These are phyloP conservation scores for Bullera alba DNA, from an alignment of 768 basidiomycete species.

Conservation along the genomic window DNA sequence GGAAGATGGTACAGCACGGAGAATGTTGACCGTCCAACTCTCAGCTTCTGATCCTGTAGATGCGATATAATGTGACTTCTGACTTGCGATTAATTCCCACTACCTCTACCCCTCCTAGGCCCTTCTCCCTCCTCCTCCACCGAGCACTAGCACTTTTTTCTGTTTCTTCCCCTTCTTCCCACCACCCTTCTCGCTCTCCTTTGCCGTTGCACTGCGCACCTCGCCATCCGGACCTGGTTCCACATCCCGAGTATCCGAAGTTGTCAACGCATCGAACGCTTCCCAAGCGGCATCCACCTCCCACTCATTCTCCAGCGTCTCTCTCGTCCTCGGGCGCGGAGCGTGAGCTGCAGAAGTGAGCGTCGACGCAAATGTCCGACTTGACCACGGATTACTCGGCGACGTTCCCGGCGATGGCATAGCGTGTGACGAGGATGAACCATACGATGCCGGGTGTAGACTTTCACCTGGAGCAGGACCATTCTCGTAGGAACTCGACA, in stretches of 20 bases:
- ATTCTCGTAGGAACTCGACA: constrained; percentile 2
- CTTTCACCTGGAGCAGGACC: constrained; percentile 2
- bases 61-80: too few species aligned
- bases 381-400: background rate
- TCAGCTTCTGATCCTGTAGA: too few species aligned
- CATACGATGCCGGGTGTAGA: background rate
- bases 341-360: constrained; percentile 1
- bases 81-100: too few species aligned
- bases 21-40: too few species aligned
- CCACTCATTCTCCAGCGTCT: background rate
- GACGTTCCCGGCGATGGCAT: constrained; percentile 3
- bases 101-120: constrained; percentile 9
- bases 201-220: constrained; percentile 4
- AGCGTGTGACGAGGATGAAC: constrained; percentile 7
- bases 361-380: constrained; percentile 1
- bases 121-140: constrained; percentile 13
- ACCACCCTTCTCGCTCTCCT: constrained; percentile 19
- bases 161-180: constrained; percentile 11
- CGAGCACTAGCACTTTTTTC: constrained; percentile 9
- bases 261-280: constrained; percentile 24
- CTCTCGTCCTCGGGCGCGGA: background rate
- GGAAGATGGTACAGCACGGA: too few species aligned
- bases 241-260: background rate
- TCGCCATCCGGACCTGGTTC: background rate
- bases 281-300: constrained; percentile 13